Conservation (phyloP, 352 stramenopile genomes). For the Stephanocyclus meneghinianus region DNA sequence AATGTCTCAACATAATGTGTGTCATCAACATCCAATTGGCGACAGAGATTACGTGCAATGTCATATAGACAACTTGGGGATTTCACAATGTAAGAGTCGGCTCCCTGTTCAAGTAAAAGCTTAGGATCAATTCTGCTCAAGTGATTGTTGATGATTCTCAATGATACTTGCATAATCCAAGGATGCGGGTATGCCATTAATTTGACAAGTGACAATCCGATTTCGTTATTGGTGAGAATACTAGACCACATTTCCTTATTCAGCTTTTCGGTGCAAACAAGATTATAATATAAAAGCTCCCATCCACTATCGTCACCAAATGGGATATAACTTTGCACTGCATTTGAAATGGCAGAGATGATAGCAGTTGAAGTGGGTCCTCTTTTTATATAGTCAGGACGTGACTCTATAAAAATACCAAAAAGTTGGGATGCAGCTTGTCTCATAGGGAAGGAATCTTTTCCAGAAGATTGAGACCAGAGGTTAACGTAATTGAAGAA, state of each 20-base stretch:
- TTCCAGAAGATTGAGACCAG: slow-evolving; percentile 84
- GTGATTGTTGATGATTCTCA: slow-evolving; percentile 66
- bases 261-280: slow-evolving; percentile 75
- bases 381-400: slow-evolving; percentile 68
- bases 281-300: slow-evolving; percentile 77
- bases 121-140: slow-evolving; percentile 52
- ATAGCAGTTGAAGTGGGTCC: slow-evolving; percentile 50
- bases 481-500: slow-evolving; percentile 87
- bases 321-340: slow-evolving; percentile 33
- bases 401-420: slow-evolving; percentile 76
- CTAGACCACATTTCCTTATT: slow-evolving; percentile 41
- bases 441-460: slow-evolving; percentile 59
- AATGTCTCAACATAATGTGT: slow-evolving; percentile 65
- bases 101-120: slow-evolving; percentile 29
- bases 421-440: slow-evolving; percentile 74
- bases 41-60: slow-evolving; percentile 73
- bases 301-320: slow-evolving; percentile 58
- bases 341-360: slow-evolving; percentile 29
- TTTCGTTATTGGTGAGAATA: slow-evolving; percentile 34
- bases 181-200: slow-evolving; percentile 69
- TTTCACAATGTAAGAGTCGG: slow-evolving; percentile 58
- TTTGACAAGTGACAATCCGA: slow-evolving; percentile 67
- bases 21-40: slow-evolving; percentile 77
- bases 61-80: slow-evolving; percentile 68
- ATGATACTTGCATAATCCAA: slow-evolving; percentile 76